Conservation (phyloP, 306 rosid genomes). For the Coriaria nepalensis region DNA sequence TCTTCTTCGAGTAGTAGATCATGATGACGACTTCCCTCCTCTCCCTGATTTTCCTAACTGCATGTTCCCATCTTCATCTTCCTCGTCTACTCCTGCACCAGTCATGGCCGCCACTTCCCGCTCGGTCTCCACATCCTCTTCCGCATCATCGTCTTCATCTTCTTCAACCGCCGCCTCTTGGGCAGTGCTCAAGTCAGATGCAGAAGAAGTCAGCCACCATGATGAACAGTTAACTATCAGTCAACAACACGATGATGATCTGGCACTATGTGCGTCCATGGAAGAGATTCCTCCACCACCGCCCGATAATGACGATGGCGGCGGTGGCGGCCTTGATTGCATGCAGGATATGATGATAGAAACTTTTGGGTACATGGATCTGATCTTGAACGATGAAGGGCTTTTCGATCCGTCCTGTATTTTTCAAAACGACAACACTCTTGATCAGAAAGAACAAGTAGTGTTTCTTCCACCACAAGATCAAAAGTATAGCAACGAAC, state of each 20-base stretch:
- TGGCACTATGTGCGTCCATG: conserved; percentile 56
- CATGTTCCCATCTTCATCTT: conserved; percentile 75
- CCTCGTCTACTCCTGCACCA: conserved; percentile 26
- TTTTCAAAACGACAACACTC: conserved; percentile 35
- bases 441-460: conserved; percentile 18
- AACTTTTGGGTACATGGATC: conserved; percentile 73
- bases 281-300: conserved; percentile 29
- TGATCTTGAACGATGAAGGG: conserved; percentile 47
- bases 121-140: conserved; percentile 9
- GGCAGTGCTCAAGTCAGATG: conserved; percentile 51
- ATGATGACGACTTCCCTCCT: conserved; percentile 49
- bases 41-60: conserved; percentile 65
- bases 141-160: conserved; percentile 38
- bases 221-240: conserved; percentile 13
- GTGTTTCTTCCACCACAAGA: conserved; percentile 3
- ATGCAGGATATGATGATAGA: conserved; percentile 38
- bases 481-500: conserved; percentile 11
- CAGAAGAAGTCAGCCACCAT: conserved; percentile 22
- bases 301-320: background rate
- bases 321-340: conserved; percentile 23
- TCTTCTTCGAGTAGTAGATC: conserved; percentile 27
- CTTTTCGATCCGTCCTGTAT: conserved; percentile 50
- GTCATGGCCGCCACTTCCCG: conserved; percentile 24
- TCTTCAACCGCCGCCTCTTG: conserved; percentile 61
- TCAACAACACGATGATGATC: background rate